Evolutionary conservation across 805 yeast species (phyloP), one percentile per base, ranked within the genome.

Genomic region (Candida arabinofermentans): DNA sequence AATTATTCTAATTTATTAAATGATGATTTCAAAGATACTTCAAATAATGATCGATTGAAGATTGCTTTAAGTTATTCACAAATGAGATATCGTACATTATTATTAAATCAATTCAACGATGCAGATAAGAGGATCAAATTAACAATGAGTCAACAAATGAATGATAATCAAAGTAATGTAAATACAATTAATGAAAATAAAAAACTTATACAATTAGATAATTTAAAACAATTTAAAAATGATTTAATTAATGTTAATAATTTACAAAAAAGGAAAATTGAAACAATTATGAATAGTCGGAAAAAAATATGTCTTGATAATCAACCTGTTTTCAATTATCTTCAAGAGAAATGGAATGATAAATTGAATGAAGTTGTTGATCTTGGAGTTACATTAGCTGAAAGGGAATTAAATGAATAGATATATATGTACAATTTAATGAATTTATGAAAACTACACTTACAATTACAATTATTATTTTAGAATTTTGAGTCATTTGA

Each of bases 301-400:
- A 67, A 71, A 47, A 57, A 55, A 24, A 53, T 68, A 36, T 81
- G 79, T 56, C 24, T 50, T 4, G 67, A 71, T 14, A 70, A 64
- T 39, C 62, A 65, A 47, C 76, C 79, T 0, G 65, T 69, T 21
- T 55, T 71, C 41, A 69, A 67, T 24, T 72, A 72, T 43, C 59
- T 77, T 40, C 57, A 62, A n/a, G 62, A 66, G 8, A 62, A 75
- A 49, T 78, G 85, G 83, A 63, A 60, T 34, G 75, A 73, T 7
- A 74, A 71, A 21, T 56, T 79, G 22, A 63, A 65, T 36, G 61
- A 62, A 36, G 53, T 63, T 36, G 59, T 70, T 23, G 68, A 67
- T 29, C 40, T 65, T 14, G 72, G 73, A 22, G 60, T 67, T 21
- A 67, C 62, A 41, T 54, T 57, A 21, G 55, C 66, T 8, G 41